Conservation (phyloP, 2,329 filamentous ascomycete genomes). For the Beauveria scarabaeidicola region DNA sequence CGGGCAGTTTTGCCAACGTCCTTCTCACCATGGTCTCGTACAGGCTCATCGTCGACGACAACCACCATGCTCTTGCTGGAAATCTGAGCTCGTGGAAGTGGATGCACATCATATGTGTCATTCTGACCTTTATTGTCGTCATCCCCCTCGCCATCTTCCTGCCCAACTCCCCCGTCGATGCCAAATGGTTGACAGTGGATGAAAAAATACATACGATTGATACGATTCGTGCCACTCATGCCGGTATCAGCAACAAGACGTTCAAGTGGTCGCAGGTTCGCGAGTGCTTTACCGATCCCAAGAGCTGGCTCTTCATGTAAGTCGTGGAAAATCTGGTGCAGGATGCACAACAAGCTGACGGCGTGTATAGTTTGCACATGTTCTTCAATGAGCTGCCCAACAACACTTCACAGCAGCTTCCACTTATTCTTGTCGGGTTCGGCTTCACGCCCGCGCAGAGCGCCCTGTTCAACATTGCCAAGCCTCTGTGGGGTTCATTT, state of each 20-base stretch:
- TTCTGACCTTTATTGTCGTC: constrained; percentile 46
- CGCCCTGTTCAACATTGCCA: constrained; percentile 19
- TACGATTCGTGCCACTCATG: constrained; percentile 15
- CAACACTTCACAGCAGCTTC: constrained; percentile 20
- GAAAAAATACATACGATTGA: constrained; percentile 18
- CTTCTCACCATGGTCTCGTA: constrained; percentile 22
- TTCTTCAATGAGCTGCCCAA: constrained; percentile 21
- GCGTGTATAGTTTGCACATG: constrained; percentile 16
- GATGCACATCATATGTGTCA: constrained; percentile 46
- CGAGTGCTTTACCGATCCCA: constrained; percentile 16
- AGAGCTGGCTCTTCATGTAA: constrained; percentile 18
- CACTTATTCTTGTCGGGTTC: constrained; percentile 18
- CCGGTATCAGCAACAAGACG: constrained; percentile 17
- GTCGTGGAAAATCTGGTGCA: background rate
- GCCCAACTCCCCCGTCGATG: constrained; percentile 16
- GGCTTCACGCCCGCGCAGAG: constrained; percentile 19
- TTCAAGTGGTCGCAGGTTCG: constrained; percentile 19
- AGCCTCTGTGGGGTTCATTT: constrained; percentile 16
- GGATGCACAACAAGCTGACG: background rate
- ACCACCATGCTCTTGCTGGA: constrained; percentile 12
- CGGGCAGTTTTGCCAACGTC: constrained; percentile 21
- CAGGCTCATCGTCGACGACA: constrained; percentile 19
- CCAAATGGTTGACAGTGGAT: constrained; percentile 15
- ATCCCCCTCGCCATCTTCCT: constrained; percentile 15
- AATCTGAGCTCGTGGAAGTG: constrained; percentile 27